Conservation (phyloP, 1,284 basidiomycete species). For the Baeospora myosura region DNA sequence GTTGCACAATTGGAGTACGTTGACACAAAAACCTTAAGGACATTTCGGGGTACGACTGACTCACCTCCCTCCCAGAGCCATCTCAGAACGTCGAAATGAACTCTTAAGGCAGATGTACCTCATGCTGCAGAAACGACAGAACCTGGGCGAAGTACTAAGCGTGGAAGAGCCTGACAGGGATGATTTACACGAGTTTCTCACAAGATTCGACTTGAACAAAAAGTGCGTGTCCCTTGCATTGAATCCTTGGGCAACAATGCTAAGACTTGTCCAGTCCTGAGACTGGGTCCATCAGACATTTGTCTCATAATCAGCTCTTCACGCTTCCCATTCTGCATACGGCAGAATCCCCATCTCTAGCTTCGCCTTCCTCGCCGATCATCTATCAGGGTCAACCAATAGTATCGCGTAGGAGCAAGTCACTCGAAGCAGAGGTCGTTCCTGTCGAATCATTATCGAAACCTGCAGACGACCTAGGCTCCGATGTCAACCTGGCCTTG, state of each 20-base stretch:
- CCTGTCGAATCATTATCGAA: too few species aligned
- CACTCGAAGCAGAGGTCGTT: background rate
- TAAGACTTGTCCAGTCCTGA: slow-evolving; percentile 24
- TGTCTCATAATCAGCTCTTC: slow-evolving; percentile 22
- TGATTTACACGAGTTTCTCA: slow-evolving; percentile 41
- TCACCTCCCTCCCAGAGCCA: slow-evolving; percentile 34
- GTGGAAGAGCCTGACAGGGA: slow-evolving; percentile 35
- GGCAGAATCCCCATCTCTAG: slow-evolving; percentile 11
- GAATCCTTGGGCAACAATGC: slow-evolving; percentile 8
- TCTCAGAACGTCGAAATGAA: slow-evolving; percentile 54
- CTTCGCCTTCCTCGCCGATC: slow-evolving; percentile 1
- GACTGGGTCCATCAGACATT: slow-evolving; percentile 28
- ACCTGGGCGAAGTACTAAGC: slow-evolving; percentile 31
- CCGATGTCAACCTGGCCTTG: background rate
- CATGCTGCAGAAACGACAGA: slow-evolving; percentile 47
- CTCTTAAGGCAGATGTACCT: slow-evolving; percentile 62
- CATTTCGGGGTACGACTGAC: slow-evolving; percentile 8
- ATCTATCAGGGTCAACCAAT: background rate
- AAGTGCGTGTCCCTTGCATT: slow-evolving; percentile 30
- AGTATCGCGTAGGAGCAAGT: background rate
- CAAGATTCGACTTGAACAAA: slow-evolving; percentile 42
- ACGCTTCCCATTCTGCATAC: slow-evolving; percentile 16
- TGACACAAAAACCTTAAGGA: slow-evolving; percentile 2
- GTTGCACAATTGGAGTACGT: slow-evolving; percentile 30
- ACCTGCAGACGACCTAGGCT: too few species aligned